A percentile compares a stretch with the other conserved stretches of the same genome.
These are phyloP conservation scores for Mortierella sp. DNA, from an alignment of 371 early-diverging fungal genomes.

Conservation along the genomic window DNA sequence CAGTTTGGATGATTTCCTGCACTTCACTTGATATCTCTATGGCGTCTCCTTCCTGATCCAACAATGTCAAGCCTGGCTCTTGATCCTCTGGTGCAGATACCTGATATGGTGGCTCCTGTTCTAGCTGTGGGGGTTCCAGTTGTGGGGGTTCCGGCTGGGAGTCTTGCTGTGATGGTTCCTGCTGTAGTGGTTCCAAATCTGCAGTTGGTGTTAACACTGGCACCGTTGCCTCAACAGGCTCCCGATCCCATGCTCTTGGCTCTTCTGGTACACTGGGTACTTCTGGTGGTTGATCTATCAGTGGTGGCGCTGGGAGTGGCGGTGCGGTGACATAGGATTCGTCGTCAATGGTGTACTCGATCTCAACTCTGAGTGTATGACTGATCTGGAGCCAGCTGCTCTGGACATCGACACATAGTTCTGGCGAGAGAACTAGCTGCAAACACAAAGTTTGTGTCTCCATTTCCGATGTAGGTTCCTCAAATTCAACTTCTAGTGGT, in stretches of 20 bases:
- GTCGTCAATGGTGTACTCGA: constrained; percentile 49
- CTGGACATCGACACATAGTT: constrained; percentile 49
- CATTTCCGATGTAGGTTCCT: constrained; percentile 35
- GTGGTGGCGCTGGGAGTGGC: constrained; percentile 16
- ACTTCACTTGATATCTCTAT: constrained; percentile 4
- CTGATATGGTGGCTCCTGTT: not conserved
- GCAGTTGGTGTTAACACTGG: not conserved
- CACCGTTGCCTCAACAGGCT: not conserved
- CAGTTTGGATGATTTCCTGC: not conserved
- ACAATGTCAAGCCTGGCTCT: not conserved
- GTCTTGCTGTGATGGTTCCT: too few relatives aligned
- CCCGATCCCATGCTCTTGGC: not conserved
- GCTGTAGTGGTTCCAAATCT: not conserved
- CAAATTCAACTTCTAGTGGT: constrained; percentile 45
- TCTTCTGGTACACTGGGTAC: not conserved
- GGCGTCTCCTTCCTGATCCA: constrained; percentile 22
- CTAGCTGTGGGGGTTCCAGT: not conserved
- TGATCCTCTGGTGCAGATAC: not conserved
- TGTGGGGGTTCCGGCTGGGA: too few relatives aligned
- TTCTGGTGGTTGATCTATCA: not conserved
- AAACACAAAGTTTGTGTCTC: constrained; percentile 28
- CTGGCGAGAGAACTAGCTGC: constrained; percentile 46
- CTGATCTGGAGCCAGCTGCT: constrained; percentile 45
- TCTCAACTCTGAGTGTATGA: constrained; percentile 37
- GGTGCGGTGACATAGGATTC: constrained; percentile 31